Evolutionary conservation across 768 basidiomycete genomes (phyloP).

Genomic region (Auriscalpium microsporum): DNA sequence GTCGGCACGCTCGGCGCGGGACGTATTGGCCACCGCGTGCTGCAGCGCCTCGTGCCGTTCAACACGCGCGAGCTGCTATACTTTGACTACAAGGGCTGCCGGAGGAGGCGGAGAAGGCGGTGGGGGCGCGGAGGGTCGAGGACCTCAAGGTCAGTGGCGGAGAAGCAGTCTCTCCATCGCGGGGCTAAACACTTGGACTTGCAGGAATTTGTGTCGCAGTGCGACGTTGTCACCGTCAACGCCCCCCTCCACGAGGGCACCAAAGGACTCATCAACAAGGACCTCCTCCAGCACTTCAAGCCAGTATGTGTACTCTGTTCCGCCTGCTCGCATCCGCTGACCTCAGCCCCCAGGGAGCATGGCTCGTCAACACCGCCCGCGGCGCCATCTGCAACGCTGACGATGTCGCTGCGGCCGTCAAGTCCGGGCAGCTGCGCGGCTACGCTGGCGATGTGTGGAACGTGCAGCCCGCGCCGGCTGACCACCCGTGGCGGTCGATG

Average conservation of each 20-base stretch:
- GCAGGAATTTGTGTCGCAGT: conserved; percentile 12
- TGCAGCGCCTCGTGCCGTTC: conserved; percentile 30
- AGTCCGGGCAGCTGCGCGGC: conserved; percentile 30
- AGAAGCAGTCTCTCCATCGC: conserved; percentile 5
- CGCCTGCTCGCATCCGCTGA: not conserved
- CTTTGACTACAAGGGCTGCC: conserved; percentile 30
- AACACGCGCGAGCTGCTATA: conserved; percentile 39
- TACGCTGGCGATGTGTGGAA: conserved; percentile 25
- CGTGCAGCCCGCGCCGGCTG: conserved; percentile 31
- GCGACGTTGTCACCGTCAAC: conserved; percentile 25
- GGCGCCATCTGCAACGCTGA: conserved; percentile 34
- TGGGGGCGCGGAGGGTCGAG: conserved; percentile 30
- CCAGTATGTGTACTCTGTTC: conserved; percentile 14
- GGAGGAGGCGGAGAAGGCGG: conserved; percentile 22
- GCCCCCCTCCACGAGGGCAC: conserved; percentile 30
- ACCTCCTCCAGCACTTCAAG: conserved; percentile 35
- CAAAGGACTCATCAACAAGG: conserved; percentile 31
- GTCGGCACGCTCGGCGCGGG: conserved; percentile 38
- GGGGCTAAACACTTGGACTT: not conserved
- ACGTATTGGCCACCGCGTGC: conserved; percentile 33
- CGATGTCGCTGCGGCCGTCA: conserved; percentile 31
- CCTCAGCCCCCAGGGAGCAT: conserved; percentile 15
- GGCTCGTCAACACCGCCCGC: conserved; percentile 38
- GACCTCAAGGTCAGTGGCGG: conserved; percentile 21
- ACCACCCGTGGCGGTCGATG: conserved; percentile 37